These are phyloP conservation scores for Emmonsiellopsis sp. DNA, from an alignment of 2,329 filamentous ascomycete genomes.

Conservation along the genomic window DNA sequence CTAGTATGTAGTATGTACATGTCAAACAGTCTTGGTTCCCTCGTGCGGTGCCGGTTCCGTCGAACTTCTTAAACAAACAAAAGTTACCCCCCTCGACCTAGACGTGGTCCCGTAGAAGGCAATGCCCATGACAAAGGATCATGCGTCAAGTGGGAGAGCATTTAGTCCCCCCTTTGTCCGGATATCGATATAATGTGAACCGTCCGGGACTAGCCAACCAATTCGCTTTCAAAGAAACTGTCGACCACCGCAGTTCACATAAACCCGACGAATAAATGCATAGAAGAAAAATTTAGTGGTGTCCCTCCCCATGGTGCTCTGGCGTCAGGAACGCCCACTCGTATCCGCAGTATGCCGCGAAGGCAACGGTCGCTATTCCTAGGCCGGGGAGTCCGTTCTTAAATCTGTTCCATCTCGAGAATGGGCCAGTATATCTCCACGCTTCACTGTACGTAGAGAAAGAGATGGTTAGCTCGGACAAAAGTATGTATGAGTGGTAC, in stretches of 20 bases:
- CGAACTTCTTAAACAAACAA: neutral
- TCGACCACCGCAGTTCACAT: neutral
- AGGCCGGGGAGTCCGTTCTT: conserved; percentile 79
- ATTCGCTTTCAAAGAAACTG: neutral
- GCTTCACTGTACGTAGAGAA: conserved; percentile 57
- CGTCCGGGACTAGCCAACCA: too few relatives aligned
- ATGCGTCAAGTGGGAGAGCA: neutral
- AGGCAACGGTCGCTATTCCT: conserved; percentile 85
- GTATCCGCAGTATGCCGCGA: conserved; percentile 79
- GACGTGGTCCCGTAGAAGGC: too few relatives aligned
- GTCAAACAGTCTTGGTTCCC: neutral
- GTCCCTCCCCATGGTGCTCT: conserved; percentile 48
- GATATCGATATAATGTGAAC: neutral
- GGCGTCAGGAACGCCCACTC: conserved; percentile 81
- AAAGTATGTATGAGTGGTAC: too few relatives aligned
- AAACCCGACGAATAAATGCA: neutral
- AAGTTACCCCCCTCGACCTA: neutral
- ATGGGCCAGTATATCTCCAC: conserved; percentile 87
- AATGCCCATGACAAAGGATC: neutral
- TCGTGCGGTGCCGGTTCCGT: neutral
- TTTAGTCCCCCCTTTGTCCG: neutral
- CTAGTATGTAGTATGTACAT: conserved; percentile 4
- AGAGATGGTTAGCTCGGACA: neutral
- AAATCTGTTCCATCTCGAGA: conserved; percentile 84
- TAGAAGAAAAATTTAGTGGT: conserved; percentile 42